These are phyloP conservation scores for Xylariales sp. DNA, from an alignment of 2,329 filamentous ascomycete species.

Conservation along the genomic window DNA sequence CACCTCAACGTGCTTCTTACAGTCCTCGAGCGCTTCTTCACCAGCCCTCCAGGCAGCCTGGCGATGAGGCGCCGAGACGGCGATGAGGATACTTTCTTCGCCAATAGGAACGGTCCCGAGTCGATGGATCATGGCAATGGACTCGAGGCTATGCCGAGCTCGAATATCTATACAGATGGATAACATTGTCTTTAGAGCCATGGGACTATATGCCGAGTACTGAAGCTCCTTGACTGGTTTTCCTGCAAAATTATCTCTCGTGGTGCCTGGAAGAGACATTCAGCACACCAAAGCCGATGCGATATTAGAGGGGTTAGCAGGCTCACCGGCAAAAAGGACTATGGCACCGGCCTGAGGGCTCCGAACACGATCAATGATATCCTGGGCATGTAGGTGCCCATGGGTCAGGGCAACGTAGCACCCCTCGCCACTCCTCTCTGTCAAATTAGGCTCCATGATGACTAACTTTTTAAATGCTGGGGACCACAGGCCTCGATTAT, in stretches of 20 bases:
- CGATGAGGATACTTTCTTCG: slow-evolving; percentile 94
- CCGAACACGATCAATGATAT: slow-evolving; percentile 74
- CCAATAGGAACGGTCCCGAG: slow-evolving; percentile 86
- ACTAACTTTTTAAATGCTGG: background rate
- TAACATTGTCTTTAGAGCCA: slow-evolving; percentile 76
- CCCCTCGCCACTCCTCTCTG: slow-evolving; percentile 59
- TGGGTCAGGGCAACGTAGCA: slow-evolving; percentile 78
- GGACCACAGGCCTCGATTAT: too few species aligned
- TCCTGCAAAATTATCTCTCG: slow-evolving; percentile 77
- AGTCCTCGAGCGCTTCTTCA: slow-evolving; percentile 88
- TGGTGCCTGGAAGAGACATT: slow-evolving; percentile 68
- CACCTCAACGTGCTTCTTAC: slow-evolving; percentile 89
- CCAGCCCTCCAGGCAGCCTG: slow-evolving; percentile 87
- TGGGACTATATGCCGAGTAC: slow-evolving; percentile 79
- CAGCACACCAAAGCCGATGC: slow-evolving; percentile 8
- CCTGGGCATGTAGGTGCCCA: slow-evolving; percentile 66
- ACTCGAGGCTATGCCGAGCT: slow-evolving; percentile 72
- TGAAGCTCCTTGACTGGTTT: slow-evolving; percentile 79
- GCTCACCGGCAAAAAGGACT: slow-evolving; percentile 77
- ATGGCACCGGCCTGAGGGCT: slow-evolving; percentile 80
- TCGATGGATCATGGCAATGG: slow-evolving; percentile 84
- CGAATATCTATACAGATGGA: slow-evolving; percentile 69
- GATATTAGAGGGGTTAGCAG: background rate
- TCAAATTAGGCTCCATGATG: slow-evolving; percentile 46
- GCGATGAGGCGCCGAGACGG: slow-evolving; percentile 84